phyloP scores from a whole-genome alignment of 1,139 yeast species.

The Hansenula sp. region DNA sequence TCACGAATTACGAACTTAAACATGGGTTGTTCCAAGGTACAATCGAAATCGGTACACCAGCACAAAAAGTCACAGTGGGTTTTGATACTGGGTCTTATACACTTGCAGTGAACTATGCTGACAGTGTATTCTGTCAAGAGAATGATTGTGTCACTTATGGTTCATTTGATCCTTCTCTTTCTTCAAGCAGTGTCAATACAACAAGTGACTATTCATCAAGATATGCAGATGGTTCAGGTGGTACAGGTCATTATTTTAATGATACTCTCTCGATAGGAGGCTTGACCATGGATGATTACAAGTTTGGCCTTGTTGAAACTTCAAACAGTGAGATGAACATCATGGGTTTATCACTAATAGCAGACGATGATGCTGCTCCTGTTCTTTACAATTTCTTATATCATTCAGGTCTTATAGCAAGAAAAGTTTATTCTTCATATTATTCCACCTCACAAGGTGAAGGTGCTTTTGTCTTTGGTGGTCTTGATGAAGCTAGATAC shows the following conservation, averaged over 20 bases:
- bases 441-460: constrained; percentile 20
- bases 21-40: constrained; percentile 17
- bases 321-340: background rate
- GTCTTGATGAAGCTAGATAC: constrained; percentile 49
- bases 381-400: background rate
- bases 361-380: background rate
- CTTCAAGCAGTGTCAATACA: constrained; percentile 32
- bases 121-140: constrained; percentile 10
- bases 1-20: background rate
- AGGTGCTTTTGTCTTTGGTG: constrained; percentile 55
- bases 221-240: constrained; percentile 15
- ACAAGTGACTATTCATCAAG: constrained; percentile 3
- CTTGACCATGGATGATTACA: constrained; percentile 4
- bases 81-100: constrained; percentile 66
- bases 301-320: background rate
- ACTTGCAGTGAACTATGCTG: constrained; percentile 38
- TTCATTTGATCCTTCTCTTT: constrained; percentile 37
- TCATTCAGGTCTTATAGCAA: constrained; percentile 5
- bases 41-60: constrained; percentile 45
- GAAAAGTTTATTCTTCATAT: constrained; percentile 11
- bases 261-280: constrained; percentile 14
- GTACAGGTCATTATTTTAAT: constrained; percentile 10
- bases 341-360: constrained; percentile 10
- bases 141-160: constrained; percentile 30
- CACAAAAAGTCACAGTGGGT: constrained; percentile 38